Evolutionary conservation across 768 basidiomycete genomes (phyloP).

Genomic region (Amanita jacksonii): DNA sequence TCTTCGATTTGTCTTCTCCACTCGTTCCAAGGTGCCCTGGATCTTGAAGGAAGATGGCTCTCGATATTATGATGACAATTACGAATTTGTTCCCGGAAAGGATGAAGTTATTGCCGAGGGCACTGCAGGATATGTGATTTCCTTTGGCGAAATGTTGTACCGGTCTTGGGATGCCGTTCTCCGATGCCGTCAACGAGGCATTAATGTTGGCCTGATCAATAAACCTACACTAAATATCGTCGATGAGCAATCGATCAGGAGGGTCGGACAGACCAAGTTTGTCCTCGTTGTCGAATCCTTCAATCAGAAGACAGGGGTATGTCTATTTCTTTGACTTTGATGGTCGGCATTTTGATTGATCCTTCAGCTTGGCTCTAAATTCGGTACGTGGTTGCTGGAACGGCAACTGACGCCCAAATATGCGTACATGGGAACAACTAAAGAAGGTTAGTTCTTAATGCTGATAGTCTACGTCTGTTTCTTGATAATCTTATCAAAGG

Average conservation of each 20-base stretch:
- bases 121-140: slow-evolving; percentile 71
- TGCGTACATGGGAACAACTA: slow-evolving; percentile 70
- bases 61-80: slow-evolving; percentile 56
- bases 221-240: slow-evolving; percentile 77
- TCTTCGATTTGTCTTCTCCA: slow-evolving; percentile 81
- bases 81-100: slow-evolving; percentile 77
- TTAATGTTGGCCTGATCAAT: slow-evolving; percentile 82
- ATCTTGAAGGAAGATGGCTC: slow-evolving; percentile 70
- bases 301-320: slow-evolving; percentile 82
- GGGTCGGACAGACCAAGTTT: slow-evolving; percentile 66
- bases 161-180: slow-evolving; percentile 78
- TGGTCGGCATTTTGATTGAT: not conserved
- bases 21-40: slow-evolving; percentile 83
- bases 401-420: slow-evolving; percentile 73
- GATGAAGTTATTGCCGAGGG: slow-evolving; percentile 78
- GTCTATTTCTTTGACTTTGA: slow-evolving; percentile 9
- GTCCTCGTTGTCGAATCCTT: slow-evolving; percentile 81
- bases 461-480: slow-evolving; percentile 9
- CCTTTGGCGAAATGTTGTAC: slow-evolving; percentile 84
- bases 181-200: slow-evolving; percentile 55
- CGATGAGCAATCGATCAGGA: slow-evolving; percentile 68
- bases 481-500: slow-evolving; percentile 22
- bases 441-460: slow-evolving; percentile 41
- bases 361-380: slow-evolving; percentile 63
- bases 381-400: slow-evolving; percentile 81